Base-by-base conservation (phyloP, 179 eudicot species). In the Camellia oleifera region DNA sequence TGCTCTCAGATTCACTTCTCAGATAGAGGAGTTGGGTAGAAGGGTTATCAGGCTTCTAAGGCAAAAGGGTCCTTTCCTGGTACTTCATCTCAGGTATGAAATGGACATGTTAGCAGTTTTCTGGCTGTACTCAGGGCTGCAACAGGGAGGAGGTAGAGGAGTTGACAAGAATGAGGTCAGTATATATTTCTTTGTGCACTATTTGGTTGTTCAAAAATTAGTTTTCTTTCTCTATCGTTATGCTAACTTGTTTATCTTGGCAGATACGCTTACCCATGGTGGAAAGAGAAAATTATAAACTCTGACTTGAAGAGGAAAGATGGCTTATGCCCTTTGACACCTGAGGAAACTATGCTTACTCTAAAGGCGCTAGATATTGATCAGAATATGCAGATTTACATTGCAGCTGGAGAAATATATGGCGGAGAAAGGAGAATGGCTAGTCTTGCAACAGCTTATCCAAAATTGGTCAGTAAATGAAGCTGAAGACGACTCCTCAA, bases 191-290 rank as follows among this genome's bases (percentile, higher is more conserved):
- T 57, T 44, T 78, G 32, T 54, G 13, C 40, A 18, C 75, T n/a
- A 32, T 5, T 56, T 42, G 42, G 72, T 15, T 42, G 2, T 0
- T 32, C 12, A 0, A 7, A 10, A 62, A 5, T 14, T 76, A 18
- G 45, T 5, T 62, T 54, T 42, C 23, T 0, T 44, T 45, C 48
- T 68, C 42, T 57, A 56, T 53, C 63, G 65, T 32, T 23, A 56
- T 58, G 58, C 68, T 80, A 70, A 78, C 80, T 61, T 60, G 3
- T 46, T 54, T 60, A 40, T 56, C 66, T 48, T 83, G 18, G 15
- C 82, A 90, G 93, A 86, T 90, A 90, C 78, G 93, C 93, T 56
- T 90, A 90, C 83, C 93, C 93, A 15, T 90, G 93, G 93, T 90
- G 93, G 93, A 90, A 90, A 74, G 93, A 90, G 82, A 90, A 90